A percentile compares a stretch with the other conserved stretches of the same genome.
Evolutionary conservation across 2,329 filamentous ascomycete genomes (phyloP).

Genomic region (Ambrosiella cleistominuta): DNA sequence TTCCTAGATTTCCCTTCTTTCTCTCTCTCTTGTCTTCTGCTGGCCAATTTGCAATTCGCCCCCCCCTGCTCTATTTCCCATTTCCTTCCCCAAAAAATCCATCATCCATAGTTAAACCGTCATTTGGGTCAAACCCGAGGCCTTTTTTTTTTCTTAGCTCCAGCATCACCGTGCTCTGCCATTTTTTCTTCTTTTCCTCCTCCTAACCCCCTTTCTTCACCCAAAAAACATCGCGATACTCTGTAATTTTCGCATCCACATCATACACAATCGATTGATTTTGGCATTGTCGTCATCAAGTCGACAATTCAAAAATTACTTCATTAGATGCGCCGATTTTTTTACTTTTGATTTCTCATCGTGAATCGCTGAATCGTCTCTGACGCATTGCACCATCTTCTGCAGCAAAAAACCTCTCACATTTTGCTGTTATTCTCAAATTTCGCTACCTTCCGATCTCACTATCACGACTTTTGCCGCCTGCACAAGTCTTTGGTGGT

Average conservation of each 20-base stretch:
- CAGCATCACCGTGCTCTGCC: constrained; percentile 3
- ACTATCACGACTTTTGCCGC: constrained; percentile 2
- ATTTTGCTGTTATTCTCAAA: background rate
- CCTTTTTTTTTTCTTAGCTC: constrained; percentile 5
- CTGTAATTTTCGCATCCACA: background rate
- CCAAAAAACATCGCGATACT: background rate
- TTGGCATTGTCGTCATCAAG: constrained; percentile 8
- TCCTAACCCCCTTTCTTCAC: constrained; percentile 4
- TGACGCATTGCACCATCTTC: background rate
- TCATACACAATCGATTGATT: constrained; percentile 3
- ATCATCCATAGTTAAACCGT: background rate
- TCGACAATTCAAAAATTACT: background rate
- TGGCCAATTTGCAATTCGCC: background rate
- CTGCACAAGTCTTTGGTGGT: background rate
- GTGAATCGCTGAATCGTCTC: background rate
- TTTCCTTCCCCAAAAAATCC: background rate
- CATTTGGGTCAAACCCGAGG: constrained; percentile 7
- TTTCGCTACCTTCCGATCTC: background rate
- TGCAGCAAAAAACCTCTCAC: background rate
- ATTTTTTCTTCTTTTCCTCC: constrained; percentile 6
- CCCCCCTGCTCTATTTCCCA: background rate
- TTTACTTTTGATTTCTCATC: constrained; percentile 1
- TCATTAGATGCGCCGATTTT: constrained; percentile 7
- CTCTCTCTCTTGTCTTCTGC: background rate
- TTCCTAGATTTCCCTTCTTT: background rate